Base-by-base conservation (phyloP, 164 flowering plant genomes). In the Piper longum region DNA sequence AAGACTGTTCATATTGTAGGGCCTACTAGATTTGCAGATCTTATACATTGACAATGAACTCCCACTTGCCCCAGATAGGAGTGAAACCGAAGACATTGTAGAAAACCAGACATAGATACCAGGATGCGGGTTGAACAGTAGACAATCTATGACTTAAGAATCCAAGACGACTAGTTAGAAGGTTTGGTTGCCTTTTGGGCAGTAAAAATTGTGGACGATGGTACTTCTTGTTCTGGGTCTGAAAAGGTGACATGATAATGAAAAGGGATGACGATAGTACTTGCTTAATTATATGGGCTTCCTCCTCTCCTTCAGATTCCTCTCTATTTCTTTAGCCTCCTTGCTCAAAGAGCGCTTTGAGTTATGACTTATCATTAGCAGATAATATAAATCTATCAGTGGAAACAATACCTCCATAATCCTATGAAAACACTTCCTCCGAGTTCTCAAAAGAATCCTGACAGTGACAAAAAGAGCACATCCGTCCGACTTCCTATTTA, bases 341-440 rank as follows among this genome's bases (percentile, higher is more conserved):
- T 48, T 14, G 9, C 12, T 8, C 52, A 9, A 8, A 48, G 14
- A 9, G 1, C 36, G 1, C 36, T 26, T 26, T 26, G 36, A 26
- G 36, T 26, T 26, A 26, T 26, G 36, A 26, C 52, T 48, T 48
- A 48, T 48, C 52, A 48, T 48, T 48, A 48, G 9, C 14, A 48
- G 52, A 48, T 4, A 48, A 48, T 48, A 48, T 48, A 9, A 48
- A 48, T 48, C 52, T 5, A 48, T 48, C 70, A 66, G 61, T 54
- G 39, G 2, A 26, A 2, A 26, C 36, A 26, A 26, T 26, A 26
- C 36, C 36, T 26, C 36, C 36, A 26, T 14, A 5, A 48, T 48
- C 52, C 52, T 9, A 48, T 48, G 52, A 8, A 5, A 48, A 48
- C 52, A 48, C 52, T 48, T 9, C 52, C 52, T 48, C 52, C 52